Conservation (phyloP, 345 rosid species). For the Citrus reticulata region DNA sequence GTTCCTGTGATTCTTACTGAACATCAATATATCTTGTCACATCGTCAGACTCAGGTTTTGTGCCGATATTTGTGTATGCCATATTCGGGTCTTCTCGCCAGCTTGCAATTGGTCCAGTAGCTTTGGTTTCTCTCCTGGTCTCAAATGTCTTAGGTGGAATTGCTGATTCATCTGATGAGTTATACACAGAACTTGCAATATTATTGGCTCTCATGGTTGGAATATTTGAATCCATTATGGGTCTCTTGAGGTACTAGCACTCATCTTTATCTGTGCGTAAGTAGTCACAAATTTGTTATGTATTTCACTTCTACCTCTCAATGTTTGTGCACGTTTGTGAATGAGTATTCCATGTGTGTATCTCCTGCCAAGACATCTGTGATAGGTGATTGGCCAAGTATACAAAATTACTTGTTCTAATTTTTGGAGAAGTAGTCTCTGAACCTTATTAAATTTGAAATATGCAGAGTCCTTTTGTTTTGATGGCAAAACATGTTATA, state of each 20-base stretch:
- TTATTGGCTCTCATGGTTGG: conserved; percentile 94
- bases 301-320: not conserved
- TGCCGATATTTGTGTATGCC: conserved; percentile 87
- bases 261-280: conserved; percentile 3
- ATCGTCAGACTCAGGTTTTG: conserved; percentile 75
- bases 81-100: conserved; percentile 95
- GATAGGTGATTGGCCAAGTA: not conserved
- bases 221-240: conserved; percentile 87
- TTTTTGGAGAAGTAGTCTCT: conserved; percentile 3
- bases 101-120: conserved; percentile 99
- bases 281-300: not conserved
- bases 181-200: conserved; percentile 90
- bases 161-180: conserved; percentile 59
- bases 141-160: conserved; percentile 77
- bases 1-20: not conserved
- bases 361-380: not conserved
- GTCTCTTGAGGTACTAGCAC: conserved; percentile 68
- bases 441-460: not conserved
- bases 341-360: not conserved
- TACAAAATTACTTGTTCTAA: not conserved
- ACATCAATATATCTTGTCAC: not conserved
- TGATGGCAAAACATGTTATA: not conserved
- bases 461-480: not conserved
- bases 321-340: not conserved
- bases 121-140: conserved; percentile 95